These are phyloP conservation scores for Aspergillus conjunctus DNA, from an alignment of 495 filamentous ascomycete genomes.

Conservation along the genomic window DNA sequence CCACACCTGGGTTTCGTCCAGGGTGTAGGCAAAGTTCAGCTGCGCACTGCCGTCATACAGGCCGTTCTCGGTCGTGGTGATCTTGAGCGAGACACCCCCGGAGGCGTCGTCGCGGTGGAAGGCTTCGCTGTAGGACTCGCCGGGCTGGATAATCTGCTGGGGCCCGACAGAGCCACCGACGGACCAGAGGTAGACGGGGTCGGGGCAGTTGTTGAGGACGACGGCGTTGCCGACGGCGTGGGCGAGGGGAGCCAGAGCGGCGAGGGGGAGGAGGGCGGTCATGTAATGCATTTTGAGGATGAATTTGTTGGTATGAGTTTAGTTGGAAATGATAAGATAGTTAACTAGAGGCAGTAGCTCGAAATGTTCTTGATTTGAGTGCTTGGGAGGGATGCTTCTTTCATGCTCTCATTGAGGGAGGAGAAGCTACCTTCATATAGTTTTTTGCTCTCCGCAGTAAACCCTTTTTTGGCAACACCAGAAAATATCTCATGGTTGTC, in stretches of 20 bases:
- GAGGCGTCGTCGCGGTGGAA: slow-evolving; percentile 49
- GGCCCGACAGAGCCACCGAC: slow-evolving; percentile 50
- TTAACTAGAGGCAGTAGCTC: neutral
- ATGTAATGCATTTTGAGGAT: slow-evolving; percentile 36
- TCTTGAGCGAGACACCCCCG: slow-evolving; percentile 58
- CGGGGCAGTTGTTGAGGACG: slow-evolving; percentile 54
- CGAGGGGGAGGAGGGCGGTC: slow-evolving; percentile 27
- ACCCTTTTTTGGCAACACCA: neutral
- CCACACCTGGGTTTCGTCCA: slow-evolving; percentile 52
- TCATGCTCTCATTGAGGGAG: neutral
- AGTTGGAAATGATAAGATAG: slow-evolving; percentile 6
- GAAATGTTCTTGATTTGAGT: neutral
- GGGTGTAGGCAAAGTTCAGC: slow-evolving; percentile 56
- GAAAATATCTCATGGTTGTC: neutral
- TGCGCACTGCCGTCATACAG: slow-evolving; percentile 56
- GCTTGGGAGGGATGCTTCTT: neutral
- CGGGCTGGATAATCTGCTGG: slow-evolving; percentile 40
- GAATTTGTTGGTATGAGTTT: slow-evolving; percentile 4
- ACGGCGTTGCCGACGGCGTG: slow-evolving; percentile 53
- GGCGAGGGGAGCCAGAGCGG: slow-evolving; percentile 33
- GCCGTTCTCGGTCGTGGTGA: slow-evolving; percentile 51
- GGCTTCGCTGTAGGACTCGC: slow-evolving; percentile 41
- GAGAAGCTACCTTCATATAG: slow-evolving; percentile 13
- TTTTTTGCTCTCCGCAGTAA: slow-evolving; percentile 1
- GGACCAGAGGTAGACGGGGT: slow-evolving; percentile 56